Percentiles rank a stretch among this genome's conserved stretches.
These are phyloP conservation scores for Phytophthora fragariaefolia DNA, from an alignment of 352 stramenopile genomes.

Conservation along the genomic window DNA sequence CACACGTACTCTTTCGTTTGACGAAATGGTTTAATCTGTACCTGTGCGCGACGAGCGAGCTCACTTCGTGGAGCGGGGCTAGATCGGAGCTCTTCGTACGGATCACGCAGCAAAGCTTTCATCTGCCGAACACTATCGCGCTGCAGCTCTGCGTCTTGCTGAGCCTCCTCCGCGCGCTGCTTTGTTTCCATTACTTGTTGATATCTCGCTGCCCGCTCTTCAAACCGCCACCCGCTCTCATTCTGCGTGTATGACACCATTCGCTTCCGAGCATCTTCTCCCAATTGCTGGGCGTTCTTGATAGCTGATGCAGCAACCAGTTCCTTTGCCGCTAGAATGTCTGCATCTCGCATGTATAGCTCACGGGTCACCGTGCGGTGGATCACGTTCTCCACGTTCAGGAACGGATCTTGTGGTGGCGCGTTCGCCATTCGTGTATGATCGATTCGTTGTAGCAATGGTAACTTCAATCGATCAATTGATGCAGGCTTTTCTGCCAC, in stretches of 20 bases:
- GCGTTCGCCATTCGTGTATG: slow-evolving; percentile 20
- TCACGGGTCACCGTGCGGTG: slow-evolving; percentile 37
- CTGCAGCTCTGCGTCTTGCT: slow-evolving; percentile 52
- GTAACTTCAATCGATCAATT: slow-evolving; percentile 35
- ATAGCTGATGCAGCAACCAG: slow-evolving; percentile 32
- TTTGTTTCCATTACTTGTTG: slow-evolving; percentile 63
- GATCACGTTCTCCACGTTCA: slow-evolving; percentile 49
- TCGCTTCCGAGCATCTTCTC: slow-evolving; percentile 63
- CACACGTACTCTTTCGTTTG: slow-evolving; percentile 30
- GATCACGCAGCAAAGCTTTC: slow-evolving; percentile 47
- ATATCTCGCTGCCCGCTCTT: slow-evolving; percentile 61
- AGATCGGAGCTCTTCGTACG: slow-evolving; percentile 40
- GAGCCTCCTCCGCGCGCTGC: slow-evolving; percentile 49
- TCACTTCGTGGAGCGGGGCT: background rate
- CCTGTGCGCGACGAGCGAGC: background rate
- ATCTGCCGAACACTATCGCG: slow-evolving; percentile 33
- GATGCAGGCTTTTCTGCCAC: background rate
- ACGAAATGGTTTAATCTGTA: background rate
- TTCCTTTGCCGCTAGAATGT: slow-evolving; percentile 39
- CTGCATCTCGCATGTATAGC: slow-evolving; percentile 41
- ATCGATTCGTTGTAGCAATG: slow-evolving; percentile 42
- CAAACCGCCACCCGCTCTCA: slow-evolving; percentile 67
- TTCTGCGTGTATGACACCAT: slow-evolving; percentile 68
- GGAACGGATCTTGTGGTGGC: slow-evolving; percentile 26
- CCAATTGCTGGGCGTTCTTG: slow-evolving; percentile 55